phyloP scores from a whole-genome alignment of 192 early-diverging fungal species.

The Backusella parvicylindrica region DNA sequence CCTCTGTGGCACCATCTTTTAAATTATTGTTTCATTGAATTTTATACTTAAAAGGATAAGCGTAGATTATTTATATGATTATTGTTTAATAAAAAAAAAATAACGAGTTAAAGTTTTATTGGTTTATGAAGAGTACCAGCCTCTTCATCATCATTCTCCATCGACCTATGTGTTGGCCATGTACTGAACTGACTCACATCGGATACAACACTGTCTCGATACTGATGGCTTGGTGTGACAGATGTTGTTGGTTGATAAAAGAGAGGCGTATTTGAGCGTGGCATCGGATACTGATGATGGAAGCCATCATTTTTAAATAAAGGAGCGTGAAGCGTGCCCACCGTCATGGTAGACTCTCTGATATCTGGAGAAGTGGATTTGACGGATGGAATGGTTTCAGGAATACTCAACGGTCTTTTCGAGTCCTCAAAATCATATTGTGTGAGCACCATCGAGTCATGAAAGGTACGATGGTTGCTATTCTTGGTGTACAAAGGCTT shows the following conservation, averaged over 20 bases:
- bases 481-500: neutral
- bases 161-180: neutral
- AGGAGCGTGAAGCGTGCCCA: neutral
- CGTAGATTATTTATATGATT: neutral
- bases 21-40: neutral
- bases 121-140: neutral
- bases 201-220: neutral
- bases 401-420: neutral
- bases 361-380: neutral
- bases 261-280: neutral
- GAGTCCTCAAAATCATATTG: neutral
- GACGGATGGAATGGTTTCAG: neutral
- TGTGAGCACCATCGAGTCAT: conserved; percentile 4
- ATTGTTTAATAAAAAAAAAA: neutral
- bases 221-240: neutral
- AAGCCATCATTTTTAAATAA: neutral
- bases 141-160: neutral
- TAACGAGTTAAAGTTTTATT: neutral
- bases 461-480: neutral
- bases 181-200: neutral
- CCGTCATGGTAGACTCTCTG: neutral
- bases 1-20: neutral
- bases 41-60: neutral
- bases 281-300: neutral
- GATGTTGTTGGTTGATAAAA: neutral